These are phyloP conservation scores for Malassezia restricta DNA, from an alignment of 1,284 basidiomycete species.

Conservation along the genomic window DNA sequence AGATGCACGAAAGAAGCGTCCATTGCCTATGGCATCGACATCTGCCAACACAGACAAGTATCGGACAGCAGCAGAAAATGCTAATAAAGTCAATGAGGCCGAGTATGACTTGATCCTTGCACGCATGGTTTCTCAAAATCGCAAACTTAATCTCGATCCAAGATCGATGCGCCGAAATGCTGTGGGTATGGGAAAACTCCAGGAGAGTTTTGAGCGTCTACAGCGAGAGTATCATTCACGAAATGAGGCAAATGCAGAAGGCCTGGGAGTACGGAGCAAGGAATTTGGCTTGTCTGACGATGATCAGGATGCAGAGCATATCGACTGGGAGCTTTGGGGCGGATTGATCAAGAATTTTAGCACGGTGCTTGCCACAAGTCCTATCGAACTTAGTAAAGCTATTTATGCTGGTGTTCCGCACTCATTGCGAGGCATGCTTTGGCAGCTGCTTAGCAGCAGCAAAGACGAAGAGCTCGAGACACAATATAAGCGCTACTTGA, in stretches of 20 bases:
- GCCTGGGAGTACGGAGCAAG: slow-evolving; percentile 9
- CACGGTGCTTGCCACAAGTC: slow-evolving; percentile 25
- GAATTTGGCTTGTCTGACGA: slow-evolving; percentile 10
- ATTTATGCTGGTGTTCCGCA: slow-evolving; percentile 85
- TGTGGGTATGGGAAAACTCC: slow-evolving; percentile 35
- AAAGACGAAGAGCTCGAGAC: slow-evolving; percentile 73
- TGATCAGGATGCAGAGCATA: slow-evolving; percentile 12
- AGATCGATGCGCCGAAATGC: slow-evolving; percentile 32
- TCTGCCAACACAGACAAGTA: background rate
- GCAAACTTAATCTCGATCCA: slow-evolving; percentile 27
- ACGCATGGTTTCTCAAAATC: slow-evolving; percentile 28
- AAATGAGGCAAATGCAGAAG: slow-evolving; percentile 7
- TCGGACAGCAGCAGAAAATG: slow-evolving; percentile 2
- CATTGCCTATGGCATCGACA: background rate
- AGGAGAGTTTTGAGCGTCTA: slow-evolving; percentile 36
- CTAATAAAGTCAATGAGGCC: slow-evolving; percentile 16
- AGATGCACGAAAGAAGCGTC: background rate
- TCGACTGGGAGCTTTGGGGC: slow-evolving; percentile 81
- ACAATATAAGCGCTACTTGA: slow-evolving; percentile 67
- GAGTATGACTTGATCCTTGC: slow-evolving; percentile 34
- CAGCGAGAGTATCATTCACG: slow-evolving; percentile 17
- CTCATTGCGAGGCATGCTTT: slow-evolving; percentile 80
- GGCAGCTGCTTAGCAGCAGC: slow-evolving; percentile 91
- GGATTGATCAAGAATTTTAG: slow-evolving; percentile 55
- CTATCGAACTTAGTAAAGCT: slow-evolving; percentile 61